Conservation (phyloP, 106 monocot genomes). For the Apostasia ramifera region DNA sequence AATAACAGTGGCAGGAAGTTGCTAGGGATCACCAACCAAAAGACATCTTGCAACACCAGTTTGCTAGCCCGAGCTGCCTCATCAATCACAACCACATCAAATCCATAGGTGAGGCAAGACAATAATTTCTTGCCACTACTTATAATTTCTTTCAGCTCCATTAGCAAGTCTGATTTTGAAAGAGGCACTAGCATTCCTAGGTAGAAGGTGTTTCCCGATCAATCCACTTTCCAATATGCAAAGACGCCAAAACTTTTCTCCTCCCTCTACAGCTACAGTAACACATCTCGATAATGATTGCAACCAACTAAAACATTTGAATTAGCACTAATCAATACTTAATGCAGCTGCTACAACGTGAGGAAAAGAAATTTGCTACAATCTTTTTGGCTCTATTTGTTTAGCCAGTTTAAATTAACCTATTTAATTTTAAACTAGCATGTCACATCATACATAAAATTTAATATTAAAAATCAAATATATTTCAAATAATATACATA, state of each 20-base stretch:
- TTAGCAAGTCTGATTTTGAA: constrained; percentile 97
- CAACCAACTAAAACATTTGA: constrained; percentile 77
- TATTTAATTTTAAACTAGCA: no score
- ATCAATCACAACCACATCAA: constrained; percentile 99
- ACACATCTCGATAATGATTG: constrained; percentile 70
- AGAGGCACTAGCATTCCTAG: constrained; percentile 71
- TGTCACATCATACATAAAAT: no score
- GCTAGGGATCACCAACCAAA: constrained; percentile 95
- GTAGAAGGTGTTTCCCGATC: constrained; percentile 67
- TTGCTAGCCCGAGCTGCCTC: constrained; percentile 99
- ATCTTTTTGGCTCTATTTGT: no score
- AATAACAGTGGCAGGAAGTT: constrained; percentile 96
- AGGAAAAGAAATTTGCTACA: constrained; percentile 50
- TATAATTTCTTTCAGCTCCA: constrained; percentile 93
- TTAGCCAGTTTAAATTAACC: no score
- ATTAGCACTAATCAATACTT: constrained; percentile 84
- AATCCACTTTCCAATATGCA: constrained; percentile 77
- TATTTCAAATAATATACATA: no score
- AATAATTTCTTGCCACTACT: constrained; percentile 93
- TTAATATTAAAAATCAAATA: no score
- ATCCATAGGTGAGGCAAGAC: constrained; percentile 87
- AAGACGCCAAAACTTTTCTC: constrained; percentile 92
- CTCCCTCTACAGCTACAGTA: constrained; percentile 66
- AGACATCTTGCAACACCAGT: constrained; percentile 95
- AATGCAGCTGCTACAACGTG: constrained; percentile 67